Base-by-base conservation (phyloP, 345 rosid species). In the Isatis tinctoria region DNA sequence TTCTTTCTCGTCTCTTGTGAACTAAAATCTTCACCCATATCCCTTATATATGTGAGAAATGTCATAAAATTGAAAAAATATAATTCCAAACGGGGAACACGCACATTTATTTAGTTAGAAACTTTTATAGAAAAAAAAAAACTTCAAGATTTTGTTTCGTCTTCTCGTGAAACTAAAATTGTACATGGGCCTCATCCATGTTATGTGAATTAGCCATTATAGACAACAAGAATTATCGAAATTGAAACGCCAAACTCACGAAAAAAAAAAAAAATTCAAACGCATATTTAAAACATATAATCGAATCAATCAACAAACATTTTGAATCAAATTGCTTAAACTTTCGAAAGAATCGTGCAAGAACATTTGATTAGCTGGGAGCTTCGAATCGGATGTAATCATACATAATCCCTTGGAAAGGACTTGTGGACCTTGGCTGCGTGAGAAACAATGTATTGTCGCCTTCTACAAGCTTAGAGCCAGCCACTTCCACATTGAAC, bases 311-410 rank as follows among this genome's bases (percentile, higher is more conserved):
- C 47, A 65, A 53, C 53, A 66, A 28, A 74, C 14, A 17, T 45
- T 14, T 14, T 12, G 7, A 3, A 64, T 45, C 24, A 66, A 36
- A 63, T 44, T 16, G 12, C 48, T 36, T 62, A 33, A 11, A 44
- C 1, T 27, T 58, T 26, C n/a, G 45, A 67, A 74, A 65, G 49
- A 32, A 79, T 57, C 27, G 5, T 61, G 33, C 59, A 43, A 41
- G 58, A 32, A 36, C 36, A 17, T 13, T 4, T 22, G 83, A 71
- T 75, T 61, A 75, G 64, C 2, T 75, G 4, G 98, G 94, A 43
- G 84, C 92, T 86, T 93, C 96, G 3, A 93, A 65, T 33, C 98
- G 91, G 14, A 94, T 85, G 64, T 91, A 91, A 61, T 91, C 98
- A 68, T 94, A 94, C 95, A 94, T 89, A 58, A 91, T 70, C 40